Evolutionary conservation across 805 yeast species (phyloP), one percentile per base, ranked within the genome.

Genomic region (Candida golubevii): DNA sequence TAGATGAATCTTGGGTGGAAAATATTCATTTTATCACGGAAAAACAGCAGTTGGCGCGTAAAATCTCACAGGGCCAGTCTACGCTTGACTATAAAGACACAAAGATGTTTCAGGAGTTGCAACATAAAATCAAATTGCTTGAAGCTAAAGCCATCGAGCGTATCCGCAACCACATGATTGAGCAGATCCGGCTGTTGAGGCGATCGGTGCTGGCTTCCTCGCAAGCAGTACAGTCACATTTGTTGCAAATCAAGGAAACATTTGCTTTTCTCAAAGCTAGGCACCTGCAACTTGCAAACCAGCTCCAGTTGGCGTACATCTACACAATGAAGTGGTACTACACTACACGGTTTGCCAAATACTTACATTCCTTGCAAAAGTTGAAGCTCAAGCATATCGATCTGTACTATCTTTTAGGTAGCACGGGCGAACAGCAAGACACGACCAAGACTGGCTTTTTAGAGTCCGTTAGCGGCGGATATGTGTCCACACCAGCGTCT

Each of bases 321-420:
- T 82, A 81, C 56, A 91, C 98, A 2, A 90, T 93, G 87, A 72
- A 78, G 56, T 93, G 99, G 99, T 93, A 91, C 66, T 93, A 93
- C 61, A 72, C 76, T 46, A 77, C 84, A 45, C 78, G 85, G 53
- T 91, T 90, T 58, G 80, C 83, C 13, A 79, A 89, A 50, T 90
- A 89, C 64, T 63, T 83, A 33, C 78, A 82, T 48, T 80, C 95
- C 1, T 63, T 90, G 40, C 85, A 85, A 47, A 80, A 79, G 51
- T 62, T 88, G 46, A 78, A 75, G 35, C 51, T 82, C 13, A 71
- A 74, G 41, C 65, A 65, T 18, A 77, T 83, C 8, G 93, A 83
- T 49, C 73, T 69, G 45, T 70, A 70, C 37, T 72, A 73, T 41
- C 72, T 84, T 1, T 65, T 85, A 40, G 88, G 89, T 0, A 68